Evolutionary conservation across 768 basidiomycete species (phyloP).

Genomic region (Macrolepiota dolichaula): DNA sequence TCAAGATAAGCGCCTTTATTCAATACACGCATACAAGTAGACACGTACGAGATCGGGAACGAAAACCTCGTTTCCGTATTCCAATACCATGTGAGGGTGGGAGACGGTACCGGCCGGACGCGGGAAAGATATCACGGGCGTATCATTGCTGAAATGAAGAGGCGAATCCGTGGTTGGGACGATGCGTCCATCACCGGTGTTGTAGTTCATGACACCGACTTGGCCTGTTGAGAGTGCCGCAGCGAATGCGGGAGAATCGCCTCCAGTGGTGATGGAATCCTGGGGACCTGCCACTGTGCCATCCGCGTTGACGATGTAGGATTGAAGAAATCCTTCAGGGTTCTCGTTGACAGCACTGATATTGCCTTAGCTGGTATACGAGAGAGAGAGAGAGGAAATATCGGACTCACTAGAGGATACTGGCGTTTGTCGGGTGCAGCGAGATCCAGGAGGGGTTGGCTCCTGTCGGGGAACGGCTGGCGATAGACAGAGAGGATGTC

Average conservation of each 20-base stretch:
- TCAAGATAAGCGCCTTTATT: neutral
- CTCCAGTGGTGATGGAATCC: slow-evolving; percentile 46
- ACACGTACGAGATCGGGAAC: slow-evolving; percentile 59
- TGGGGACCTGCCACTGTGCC: slow-evolving; percentile 43
- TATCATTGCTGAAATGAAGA: slow-evolving; percentile 27
- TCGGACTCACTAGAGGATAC: slow-evolving; percentile 48
- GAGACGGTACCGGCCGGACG: slow-evolving; percentile 38
- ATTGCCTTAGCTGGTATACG: slow-evolving; percentile 6
- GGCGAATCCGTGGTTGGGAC: slow-evolving; percentile 43
- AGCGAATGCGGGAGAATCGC: slow-evolving; percentile 49
- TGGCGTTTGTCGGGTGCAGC: slow-evolving; percentile 10
- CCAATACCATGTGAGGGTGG: slow-evolving; percentile 65
- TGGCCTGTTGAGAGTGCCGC: slow-evolving; percentile 49
- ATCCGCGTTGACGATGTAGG: slow-evolving; percentile 45
- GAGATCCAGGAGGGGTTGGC: slow-evolving; percentile 15
- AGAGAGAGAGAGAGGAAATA: neutral
- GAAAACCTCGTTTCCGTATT: slow-evolving; percentile 54
- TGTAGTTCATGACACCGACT: slow-evolving; percentile 61
- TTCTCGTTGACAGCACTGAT: slow-evolving; percentile 62
- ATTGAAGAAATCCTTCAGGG: slow-evolving; percentile 44
- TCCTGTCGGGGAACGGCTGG: slow-evolving; percentile 13
- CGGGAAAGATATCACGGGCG: slow-evolving; percentile 53
- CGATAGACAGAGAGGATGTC: slow-evolving; percentile 5
- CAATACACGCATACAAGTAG: neutral
- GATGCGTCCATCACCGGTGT: slow-evolving; percentile 50